Percentiles rank a stretch among this genome's conserved stretches.
Evolutionary conservation across 2,329 filamentous ascomycete genomes (phyloP).

Genomic region (Xylaria multiplex): DNA sequence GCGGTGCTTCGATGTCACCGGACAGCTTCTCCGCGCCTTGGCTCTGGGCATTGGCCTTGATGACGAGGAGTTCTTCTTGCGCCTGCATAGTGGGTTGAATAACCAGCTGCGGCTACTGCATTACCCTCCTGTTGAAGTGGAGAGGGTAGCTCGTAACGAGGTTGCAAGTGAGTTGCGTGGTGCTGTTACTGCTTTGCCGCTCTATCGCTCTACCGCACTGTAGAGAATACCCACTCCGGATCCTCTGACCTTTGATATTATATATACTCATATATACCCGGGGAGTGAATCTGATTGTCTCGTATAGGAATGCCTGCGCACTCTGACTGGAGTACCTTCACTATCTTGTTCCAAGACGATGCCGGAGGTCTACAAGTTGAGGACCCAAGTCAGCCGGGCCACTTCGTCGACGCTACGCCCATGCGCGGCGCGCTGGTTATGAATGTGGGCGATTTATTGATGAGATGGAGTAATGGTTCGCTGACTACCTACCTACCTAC

Average conservation of each 20-base stretch:
- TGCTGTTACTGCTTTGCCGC: background rate
- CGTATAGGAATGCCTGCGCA: constrained; percentile 48
- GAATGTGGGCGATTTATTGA: constrained; percentile 55
- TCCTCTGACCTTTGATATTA: background rate
- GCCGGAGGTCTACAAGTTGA: constrained; percentile 59
- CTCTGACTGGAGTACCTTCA: constrained; percentile 54
- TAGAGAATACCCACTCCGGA: background rate
- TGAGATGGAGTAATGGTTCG: constrained; percentile 55
- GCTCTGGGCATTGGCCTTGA: constrained; percentile 59
- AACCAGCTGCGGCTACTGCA: constrained; percentile 71
- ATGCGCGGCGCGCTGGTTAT: constrained; percentile 50
- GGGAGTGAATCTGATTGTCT: constrained; percentile 8
- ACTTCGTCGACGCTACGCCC: constrained; percentile 53
- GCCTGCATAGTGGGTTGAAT: constrained; percentile 63
- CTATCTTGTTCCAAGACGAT: constrained; percentile 59
- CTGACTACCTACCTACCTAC: constrained; percentile 2
- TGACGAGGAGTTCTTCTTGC: constrained; percentile 56
- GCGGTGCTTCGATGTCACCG: constrained; percentile 55
- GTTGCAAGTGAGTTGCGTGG: constrained; percentile 50
- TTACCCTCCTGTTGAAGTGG: constrained; percentile 61
- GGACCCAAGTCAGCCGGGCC: constrained; percentile 48
- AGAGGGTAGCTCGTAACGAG: constrained; percentile 54
- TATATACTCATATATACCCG: no score
- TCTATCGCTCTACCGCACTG: background rate
- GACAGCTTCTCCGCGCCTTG: constrained; percentile 57